Evolutionary conservation across 805 yeast genomes (phyloP).

Genomic region (Candida maris): DNA sequence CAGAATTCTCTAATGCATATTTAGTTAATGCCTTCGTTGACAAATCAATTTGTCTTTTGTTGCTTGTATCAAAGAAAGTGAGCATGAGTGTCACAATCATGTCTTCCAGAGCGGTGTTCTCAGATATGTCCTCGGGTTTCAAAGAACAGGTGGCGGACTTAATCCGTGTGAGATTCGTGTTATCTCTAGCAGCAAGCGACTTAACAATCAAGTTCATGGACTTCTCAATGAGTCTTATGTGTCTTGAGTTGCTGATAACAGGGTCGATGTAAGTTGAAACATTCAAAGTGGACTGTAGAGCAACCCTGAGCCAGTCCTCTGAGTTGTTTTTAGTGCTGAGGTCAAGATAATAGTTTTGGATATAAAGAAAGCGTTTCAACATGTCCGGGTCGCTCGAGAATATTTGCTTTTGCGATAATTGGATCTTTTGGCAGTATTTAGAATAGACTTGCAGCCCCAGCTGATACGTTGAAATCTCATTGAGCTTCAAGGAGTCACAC

Average conservation of each 20-base stretch:
- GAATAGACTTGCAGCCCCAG: constrained; percentile 33
- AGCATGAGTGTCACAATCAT: constrained; percentile 42
- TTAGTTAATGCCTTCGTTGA: constrained; percentile 52
- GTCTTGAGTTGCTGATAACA: constrained; percentile 13
- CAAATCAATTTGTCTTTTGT: constrained; percentile 55
- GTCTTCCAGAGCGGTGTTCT: constrained; percentile 7
- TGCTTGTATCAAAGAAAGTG: constrained; percentile 59
- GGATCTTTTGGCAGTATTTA: constrained; percentile 26
- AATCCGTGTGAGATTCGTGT: constrained; percentile 17
- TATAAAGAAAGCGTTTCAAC: constrained; percentile 36
- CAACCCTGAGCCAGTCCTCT: constrained; percentile 43
- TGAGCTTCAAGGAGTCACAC: constrained; percentile 44
- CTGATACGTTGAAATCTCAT: constrained; percentile 62
- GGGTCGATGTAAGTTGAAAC: constrained; percentile 32
- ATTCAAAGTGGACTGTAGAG: constrained; percentile 38
- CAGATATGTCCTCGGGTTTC: not conserved
- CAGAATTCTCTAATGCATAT: constrained; percentile 34
- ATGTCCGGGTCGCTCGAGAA: constrained; percentile 46
- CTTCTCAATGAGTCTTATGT: constrained; percentile 21
- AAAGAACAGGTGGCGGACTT: constrained; percentile 11
- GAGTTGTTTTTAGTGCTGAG: constrained; percentile 18
- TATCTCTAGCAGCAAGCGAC: constrained; percentile 2
- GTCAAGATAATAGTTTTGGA: constrained; percentile 23
- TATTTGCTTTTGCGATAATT: constrained; percentile 24
- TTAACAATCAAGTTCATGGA: constrained; percentile 35